Conservation (phyloP, 2,329 filamentous ascomycete genomes). For the Trichophyton benhamiae region DNA sequence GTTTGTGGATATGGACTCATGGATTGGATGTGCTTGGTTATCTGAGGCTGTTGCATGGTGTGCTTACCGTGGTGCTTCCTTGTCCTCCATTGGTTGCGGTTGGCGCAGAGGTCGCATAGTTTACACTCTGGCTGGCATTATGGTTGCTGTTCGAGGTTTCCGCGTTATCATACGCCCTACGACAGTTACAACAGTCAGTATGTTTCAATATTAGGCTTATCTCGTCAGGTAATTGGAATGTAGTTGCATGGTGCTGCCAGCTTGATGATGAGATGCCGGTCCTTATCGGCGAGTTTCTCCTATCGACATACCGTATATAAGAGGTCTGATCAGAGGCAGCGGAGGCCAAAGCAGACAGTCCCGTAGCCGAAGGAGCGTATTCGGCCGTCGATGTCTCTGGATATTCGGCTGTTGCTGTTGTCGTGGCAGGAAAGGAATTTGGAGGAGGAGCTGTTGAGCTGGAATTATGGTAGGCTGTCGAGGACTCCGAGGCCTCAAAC, state of each 20-base stretch:
- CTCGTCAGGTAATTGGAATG: background rate
- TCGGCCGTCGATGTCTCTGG: slow-evolving; percentile 18
- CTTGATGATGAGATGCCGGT: background rate
- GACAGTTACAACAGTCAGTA: background rate
- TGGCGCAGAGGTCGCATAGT: slow-evolving; percentile 51
- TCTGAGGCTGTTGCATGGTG: slow-evolving; percentile 13
- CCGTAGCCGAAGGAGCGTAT: slow-evolving; percentile 37
- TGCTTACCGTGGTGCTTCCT: slow-evolving; percentile 37
- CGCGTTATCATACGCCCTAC: slow-evolving; percentile 10
- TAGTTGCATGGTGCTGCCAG: background rate
- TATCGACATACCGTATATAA: slow-evolving; percentile 38
- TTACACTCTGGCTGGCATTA: slow-evolving; percentile 43
- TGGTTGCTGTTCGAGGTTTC: slow-evolving; percentile 18
- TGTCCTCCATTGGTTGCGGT: slow-evolving; percentile 54
- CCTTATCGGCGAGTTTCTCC: background rate
- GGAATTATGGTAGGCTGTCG: slow-evolving; percentile 30
- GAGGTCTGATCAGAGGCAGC: slow-evolving; percentile 42
- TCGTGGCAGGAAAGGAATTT: slow-evolving; percentile 20
- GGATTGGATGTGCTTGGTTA: slow-evolving; percentile 5
- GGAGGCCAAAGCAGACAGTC: slow-evolving; percentile 48
- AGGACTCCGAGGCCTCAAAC: slow-evolving; percentile 35
- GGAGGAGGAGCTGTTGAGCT: slow-evolving; percentile 39
- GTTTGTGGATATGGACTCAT: background rate
- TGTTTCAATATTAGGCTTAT: background rate
- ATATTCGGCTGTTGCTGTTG: slow-evolving; percentile 16